A percentile compares a stretch with the other conserved stretches of the same genome.
Evolutionary conservation across 2,329 filamentous ascomycete genomes (phyloP).

Genomic region (Xylariaceae sp.): DNA sequence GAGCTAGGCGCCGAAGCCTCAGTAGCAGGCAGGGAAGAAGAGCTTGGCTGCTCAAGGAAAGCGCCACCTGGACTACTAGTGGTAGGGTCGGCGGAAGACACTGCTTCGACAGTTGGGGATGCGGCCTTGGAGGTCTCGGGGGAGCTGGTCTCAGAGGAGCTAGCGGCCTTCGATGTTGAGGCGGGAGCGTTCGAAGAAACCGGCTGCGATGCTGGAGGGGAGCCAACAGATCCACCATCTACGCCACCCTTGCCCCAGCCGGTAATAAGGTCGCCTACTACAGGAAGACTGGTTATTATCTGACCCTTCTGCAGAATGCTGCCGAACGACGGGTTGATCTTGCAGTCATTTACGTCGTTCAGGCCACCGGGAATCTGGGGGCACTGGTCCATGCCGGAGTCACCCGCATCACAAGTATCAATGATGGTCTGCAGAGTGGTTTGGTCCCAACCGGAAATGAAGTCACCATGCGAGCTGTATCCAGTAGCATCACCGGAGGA

Average conservation of each 20-base stretch:
- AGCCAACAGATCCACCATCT: slow-evolving; percentile 17
- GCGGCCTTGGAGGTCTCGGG: slow-evolving; percentile 11
- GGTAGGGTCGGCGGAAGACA: slow-evolving; percentile 5
- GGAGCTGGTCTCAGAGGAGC: background rate
- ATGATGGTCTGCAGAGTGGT: slow-evolving; percentile 69
- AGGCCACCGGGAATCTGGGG: slow-evolving; percentile 59
- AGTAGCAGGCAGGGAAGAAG: slow-evolving; percentile 25
- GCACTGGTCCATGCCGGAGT: slow-evolving; percentile 67
- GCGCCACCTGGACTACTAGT: slow-evolving; percentile 43
- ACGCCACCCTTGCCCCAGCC: slow-evolving; percentile 55
- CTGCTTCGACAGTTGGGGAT: slow-evolving; percentile 14
- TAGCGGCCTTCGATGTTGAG: background rate
- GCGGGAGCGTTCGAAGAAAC: slow-evolving; percentile 2
- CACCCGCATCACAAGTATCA: slow-evolving; percentile 67
- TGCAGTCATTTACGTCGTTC: slow-evolving; percentile 57
- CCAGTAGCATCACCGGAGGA: slow-evolving; percentile 73
- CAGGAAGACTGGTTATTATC: slow-evolving; percentile 55
- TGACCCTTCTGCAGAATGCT: slow-evolving; percentile 50
- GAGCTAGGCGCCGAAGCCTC: no score
- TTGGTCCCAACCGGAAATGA: slow-evolving; percentile 75
- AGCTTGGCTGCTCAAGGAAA: slow-evolving; percentile 36
- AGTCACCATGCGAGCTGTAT: slow-evolving; percentile 74
- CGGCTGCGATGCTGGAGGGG: slow-evolving; percentile 18
- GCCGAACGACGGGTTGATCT: slow-evolving; percentile 53
- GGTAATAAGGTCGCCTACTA: slow-evolving; percentile 57